Percentiles rank a stretch among this genome's conserved stretches.
These are phyloP conservation scores for Pythium oligandrum DNA, from an alignment of 352 stramenopile genomes.

Conservation along the genomic window DNA sequence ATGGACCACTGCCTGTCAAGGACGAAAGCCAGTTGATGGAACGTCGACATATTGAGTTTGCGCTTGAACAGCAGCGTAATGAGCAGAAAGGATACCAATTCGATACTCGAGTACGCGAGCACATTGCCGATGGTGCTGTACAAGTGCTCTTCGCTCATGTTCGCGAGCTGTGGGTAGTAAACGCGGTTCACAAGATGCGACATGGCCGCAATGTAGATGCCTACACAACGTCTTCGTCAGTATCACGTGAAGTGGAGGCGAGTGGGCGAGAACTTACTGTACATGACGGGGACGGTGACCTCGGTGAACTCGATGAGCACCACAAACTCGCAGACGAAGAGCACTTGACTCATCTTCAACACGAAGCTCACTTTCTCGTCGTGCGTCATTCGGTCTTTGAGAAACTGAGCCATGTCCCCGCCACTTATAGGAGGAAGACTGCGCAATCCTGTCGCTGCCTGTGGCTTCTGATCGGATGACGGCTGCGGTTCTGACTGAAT, in stretches of 20 bases:
- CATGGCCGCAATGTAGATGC: not conserved
- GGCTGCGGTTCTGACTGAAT: not conserved
- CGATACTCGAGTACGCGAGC: constrained; percentile 1
- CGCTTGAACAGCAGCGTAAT: constrained; percentile 1
- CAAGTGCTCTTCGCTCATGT: not conserved
- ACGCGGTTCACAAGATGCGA: not conserved
- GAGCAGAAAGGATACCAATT: not conserved
- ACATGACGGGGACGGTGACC: constrained; percentile 7
- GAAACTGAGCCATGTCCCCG: too few relatives aligned
- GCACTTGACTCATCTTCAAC: constrained; percentile 2
- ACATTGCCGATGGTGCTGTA: not conserved
- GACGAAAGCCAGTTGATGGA: constrained; percentile 3
- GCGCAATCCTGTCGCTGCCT: too few relatives aligned
- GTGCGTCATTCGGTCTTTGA: too few relatives aligned
- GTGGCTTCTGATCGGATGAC: too few relatives aligned
- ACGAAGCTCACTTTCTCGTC: not conserved
- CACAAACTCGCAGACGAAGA: constrained; percentile 9
- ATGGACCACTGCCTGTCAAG: not conserved
- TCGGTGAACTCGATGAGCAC: constrained; percentile 12
- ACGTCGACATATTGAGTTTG: constrained; percentile 2
- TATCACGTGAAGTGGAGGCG: too few relatives aligned
- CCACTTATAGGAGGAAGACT: too few relatives aligned
- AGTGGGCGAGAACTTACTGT: not conserved
- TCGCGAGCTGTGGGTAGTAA: not conserved
- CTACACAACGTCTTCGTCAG: not conserved